Conservation (phyloP, 2,329 filamentous ascomycete genomes). For the Xylariaceae sp. region DNA sequence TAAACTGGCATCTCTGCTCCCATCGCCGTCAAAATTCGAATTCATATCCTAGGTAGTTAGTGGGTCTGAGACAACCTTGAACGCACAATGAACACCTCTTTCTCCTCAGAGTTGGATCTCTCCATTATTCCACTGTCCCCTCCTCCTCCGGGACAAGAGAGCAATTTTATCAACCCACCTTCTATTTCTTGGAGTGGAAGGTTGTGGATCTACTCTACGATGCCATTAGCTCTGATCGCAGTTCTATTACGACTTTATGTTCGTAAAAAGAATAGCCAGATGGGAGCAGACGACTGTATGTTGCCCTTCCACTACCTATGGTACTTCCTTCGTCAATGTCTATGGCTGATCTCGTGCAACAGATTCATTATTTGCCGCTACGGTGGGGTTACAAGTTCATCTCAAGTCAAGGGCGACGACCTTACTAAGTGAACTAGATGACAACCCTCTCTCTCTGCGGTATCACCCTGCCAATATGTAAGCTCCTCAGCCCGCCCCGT, state of each 20-base stretch:
- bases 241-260: not conserved
- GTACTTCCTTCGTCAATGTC: not conserved
- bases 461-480: not conserved
- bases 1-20: too few species aligned
- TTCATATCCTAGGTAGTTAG: too few species aligned
- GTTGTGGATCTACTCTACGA: not conserved
- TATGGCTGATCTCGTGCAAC: not conserved
- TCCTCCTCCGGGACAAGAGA: not conserved
- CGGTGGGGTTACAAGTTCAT: not conserved
- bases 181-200: not conserved
- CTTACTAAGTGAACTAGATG: not conserved
- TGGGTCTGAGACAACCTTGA: too few species aligned
- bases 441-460: not conserved
- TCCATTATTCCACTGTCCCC: not conserved
- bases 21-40: too few species aligned
- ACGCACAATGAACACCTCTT: not conserved
- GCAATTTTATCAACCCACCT: not conserved
- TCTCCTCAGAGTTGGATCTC: not conserved
- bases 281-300: conserved; percentile 1
- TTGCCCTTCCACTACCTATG: not conserved
- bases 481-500: not conserved
- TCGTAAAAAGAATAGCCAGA: not conserved
- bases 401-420: not conserved
- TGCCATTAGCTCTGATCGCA: not conserved
- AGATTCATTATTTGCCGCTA: not conserved